Evolutionary conservation across 208 protist species (phyloP), one percentile per base, ranked within the genome.

Genomic region (Leishmania tarentolae): DNA sequence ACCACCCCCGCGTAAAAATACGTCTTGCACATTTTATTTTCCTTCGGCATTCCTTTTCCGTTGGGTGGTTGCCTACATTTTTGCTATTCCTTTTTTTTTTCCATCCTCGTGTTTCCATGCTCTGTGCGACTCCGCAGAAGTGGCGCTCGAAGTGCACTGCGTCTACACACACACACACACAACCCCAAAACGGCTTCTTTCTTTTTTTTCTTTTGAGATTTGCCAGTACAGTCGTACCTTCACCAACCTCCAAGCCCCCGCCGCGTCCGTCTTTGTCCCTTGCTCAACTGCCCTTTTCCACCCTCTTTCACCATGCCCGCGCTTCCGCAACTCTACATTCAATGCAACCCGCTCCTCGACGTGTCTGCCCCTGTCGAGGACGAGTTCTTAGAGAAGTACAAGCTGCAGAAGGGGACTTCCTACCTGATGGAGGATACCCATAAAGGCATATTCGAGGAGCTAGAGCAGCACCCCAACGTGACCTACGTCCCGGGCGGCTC

Each of bases 331-430:
- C 75, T 96, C 47, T 96, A 96, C 80, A 79, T 96, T 40, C 92
- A 96, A 77, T 99, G 99, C 87, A 99, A 99, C 90, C 99, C 99
- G 37, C 94, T 99, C 72, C 95, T 99, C 42, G 99, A 99, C 88
- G 99, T 99, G 84, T 99, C 96, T 11, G 98, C 98, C 28, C 24
- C 90, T 19, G 99, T 99, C 63, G 83, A 92, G 76, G 90, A 93
- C 11, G 93, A 80, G 0, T 94, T 99, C 68, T 86, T 99, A 42
- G 85, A 74, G 28, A 99, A 99, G 93, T 99, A 98, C 79, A 90
- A 95, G 50, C 59, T 98, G 47, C 63, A 93, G 85, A 86, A 90
- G 80, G 93, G 96, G 6, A 96, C 97, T 65, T 95, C 97, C 5
- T 98, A 97, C 65, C 90, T 99, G 31, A 96, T 98, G 70, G 93